phyloP scores from a whole-genome alignment of 108 stramenopile species.

The Parmales sp. region DNA sequence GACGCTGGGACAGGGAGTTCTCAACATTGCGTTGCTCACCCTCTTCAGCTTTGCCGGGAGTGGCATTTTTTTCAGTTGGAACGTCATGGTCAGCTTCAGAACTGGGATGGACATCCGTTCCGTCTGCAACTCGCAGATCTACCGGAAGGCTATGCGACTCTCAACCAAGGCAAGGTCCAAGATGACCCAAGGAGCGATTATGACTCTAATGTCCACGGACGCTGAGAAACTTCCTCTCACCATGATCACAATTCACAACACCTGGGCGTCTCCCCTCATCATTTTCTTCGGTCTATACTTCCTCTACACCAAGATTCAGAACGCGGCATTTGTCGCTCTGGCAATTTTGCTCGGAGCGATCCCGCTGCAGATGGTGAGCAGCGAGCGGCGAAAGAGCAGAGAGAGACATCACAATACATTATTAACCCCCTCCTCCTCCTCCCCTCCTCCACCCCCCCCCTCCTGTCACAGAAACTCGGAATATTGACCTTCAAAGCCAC shows the following conservation, averaged over 20 bases:
- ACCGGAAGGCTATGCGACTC: slow-evolving; percentile 30
- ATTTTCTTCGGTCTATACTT: slow-evolving; percentile 16
- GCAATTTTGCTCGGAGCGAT: slow-evolving; percentile 53
- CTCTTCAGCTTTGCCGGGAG: not conserved
- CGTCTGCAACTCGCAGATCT: slow-evolving; percentile 20
- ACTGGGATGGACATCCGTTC: slow-evolving; percentile 15
- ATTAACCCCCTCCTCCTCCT: not conserved
- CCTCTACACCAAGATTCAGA: slow-evolving; percentile 54
- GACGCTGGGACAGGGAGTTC: not conserved
- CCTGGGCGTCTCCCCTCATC: slow-evolving; percentile 13
- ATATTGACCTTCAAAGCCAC: slow-evolving; percentile 51
- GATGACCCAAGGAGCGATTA: slow-evolving; percentile 19
- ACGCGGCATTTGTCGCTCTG: slow-evolving; percentile 65
- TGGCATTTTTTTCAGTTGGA: not conserved
- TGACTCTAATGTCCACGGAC: slow-evolving; percentile 32
- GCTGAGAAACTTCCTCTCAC: slow-evolving; percentile 25
- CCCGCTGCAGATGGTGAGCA: slow-evolving; percentile 42
- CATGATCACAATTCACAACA: slow-evolving; percentile 13
- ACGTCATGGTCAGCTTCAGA: not conserved
- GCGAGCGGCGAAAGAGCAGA: not conserved
- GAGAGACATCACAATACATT: not conserved
- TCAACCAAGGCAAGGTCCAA: slow-evolving; percentile 16
- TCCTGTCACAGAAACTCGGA: slow-evolving; percentile 1
- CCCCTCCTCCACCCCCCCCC: slow-evolving; percentile 20
- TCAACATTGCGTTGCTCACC: not conserved